Evolutionary conservation across 192 early-diverging fungal species (phyloP), one percentile per base, ranked within the genome.

Genomic region (Entrophospora sp.): DNA sequence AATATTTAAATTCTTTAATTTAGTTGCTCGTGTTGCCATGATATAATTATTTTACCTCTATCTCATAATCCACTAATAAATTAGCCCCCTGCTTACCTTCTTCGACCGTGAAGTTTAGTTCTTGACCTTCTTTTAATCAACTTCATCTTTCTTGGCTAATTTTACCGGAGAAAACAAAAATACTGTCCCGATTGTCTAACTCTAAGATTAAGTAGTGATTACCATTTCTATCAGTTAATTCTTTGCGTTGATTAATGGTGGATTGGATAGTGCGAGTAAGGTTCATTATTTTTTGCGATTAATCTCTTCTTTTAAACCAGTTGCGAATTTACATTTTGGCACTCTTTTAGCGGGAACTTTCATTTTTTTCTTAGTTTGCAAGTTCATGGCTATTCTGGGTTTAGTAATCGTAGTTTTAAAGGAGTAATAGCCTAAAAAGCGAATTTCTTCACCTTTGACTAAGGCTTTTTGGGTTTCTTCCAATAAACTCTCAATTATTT

Each of bases 321-420:
- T 13, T 2, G 3, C 5, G 34, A 57, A 57, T 20, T 57, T 57
- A 57, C 55, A 57, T n/a, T 57, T 57, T 2, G 55, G 55, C 10
- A 57, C 55, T 31, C 28, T 31, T 24, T 57, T 24, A 31, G 55
- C 55, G 27, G 55, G 55, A 57, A 57, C 55, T 31, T 5, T 57
- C 55, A 57, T 57, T 36, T 57, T 57, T 20, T 57, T 57, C 12
- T 36, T 36, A 57, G 55, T 57, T 57, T 57, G 55, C 34, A 57
- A 57, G 22, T 57, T 57, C 55, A 57, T 57, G 18, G 2, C 28
- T 8, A 56, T 49, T 40, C 14, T n/a, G n/a, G 48, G 48, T 7
- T 9, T 49, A 49, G 48, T 49, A 5, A 49, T 49, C 14, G 48
- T 49, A 49, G 48, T 49, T 49, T 49, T 49, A 7, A 49, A 24